phyloP scores from a whole-genome alignment of 441 rosid species.

The Capsella rubella region DNA sequence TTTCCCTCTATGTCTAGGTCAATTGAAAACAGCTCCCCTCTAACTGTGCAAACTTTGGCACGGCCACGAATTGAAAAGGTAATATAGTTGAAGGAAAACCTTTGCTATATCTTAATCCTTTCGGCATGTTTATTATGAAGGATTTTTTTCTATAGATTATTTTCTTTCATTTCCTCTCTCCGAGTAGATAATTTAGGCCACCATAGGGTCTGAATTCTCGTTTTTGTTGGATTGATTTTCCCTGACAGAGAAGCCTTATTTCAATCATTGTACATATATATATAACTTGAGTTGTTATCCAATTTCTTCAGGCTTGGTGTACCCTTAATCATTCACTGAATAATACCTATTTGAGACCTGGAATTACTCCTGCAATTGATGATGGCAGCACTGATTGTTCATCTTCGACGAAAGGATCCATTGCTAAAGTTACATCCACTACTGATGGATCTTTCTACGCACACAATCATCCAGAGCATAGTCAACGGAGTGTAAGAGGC shows the following conservation, averaged over 20 bases:
- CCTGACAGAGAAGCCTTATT: constrained; percentile 5
- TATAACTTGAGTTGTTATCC: constrained; percentile 17
- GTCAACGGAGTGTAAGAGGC: constrained; percentile 41
- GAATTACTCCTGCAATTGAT: constrained; percentile 61
- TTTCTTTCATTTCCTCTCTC: not conserved
- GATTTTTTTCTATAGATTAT: not conserved
- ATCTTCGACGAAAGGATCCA: constrained; percentile 47
- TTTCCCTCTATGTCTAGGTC: constrained; percentile 52
- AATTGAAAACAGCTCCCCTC: constrained; percentile 45
- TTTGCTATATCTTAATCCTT: not conserved
- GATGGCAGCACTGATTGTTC: constrained; percentile 40
- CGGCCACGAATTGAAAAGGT: constrained; percentile 70
- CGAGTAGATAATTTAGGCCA: constrained; percentile 13
- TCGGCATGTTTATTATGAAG: not conserved
- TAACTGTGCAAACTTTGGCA: constrained; percentile 54
- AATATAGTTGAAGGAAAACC: constrained; percentile 33
- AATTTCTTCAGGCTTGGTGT: constrained; percentile 74
- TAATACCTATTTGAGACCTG: constrained; percentile 73
- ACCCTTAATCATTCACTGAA: constrained; percentile 63
- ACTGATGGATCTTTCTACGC: constrained; percentile 42
- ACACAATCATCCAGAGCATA: constrained; percentile 44
- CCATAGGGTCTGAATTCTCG: constrained; percentile 12
- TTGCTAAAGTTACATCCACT: constrained; percentile 44
- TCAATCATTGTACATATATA: not conserved
- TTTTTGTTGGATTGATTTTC: not conserved